These are phyloP conservation scores for Trichosporon ovoides DNA, from an alignment of 1,284 basidiomycete genomes.

Conservation along the genomic window DNA sequence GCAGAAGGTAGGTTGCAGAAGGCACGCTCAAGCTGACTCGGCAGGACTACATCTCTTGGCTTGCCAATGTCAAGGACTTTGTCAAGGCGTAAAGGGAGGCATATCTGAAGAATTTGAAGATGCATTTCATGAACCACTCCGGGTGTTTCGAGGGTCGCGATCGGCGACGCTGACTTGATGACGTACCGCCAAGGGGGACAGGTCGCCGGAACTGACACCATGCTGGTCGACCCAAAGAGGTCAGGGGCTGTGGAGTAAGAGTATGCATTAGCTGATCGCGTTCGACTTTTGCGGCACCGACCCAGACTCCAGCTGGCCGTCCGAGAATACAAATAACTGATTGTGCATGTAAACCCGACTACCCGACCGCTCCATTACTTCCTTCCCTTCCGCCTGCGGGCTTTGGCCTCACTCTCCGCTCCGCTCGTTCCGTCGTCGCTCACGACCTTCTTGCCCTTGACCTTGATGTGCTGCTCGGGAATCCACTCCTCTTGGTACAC, in stretches of 20 bases:
- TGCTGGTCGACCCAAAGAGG: no score
- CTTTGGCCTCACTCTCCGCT: conserved; percentile 39
- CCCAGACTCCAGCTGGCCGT: no score
- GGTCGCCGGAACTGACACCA: no score
- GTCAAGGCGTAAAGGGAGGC: conserved; percentile 54
- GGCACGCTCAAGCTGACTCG: neutral
- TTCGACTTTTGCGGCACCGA: no score
- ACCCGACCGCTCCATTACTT: conserved; percentile 7
- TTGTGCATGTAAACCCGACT: conserved; percentile 3
- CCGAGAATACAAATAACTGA: neutral
- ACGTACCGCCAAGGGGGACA: no score
- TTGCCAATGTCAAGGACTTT: conserved; percentile 76
- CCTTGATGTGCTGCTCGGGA: conserved; percentile 75
- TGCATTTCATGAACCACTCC: conserved; percentile 16
- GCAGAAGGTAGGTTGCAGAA: conserved; percentile 67
- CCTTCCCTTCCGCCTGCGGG: conserved; percentile 27
- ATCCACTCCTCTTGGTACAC: conserved; percentile 90
- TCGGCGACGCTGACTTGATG: no score
- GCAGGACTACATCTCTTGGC: conserved; percentile 88
- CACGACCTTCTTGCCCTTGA: conserved; percentile 48
- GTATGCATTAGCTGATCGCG: no score
- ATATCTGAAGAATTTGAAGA: neutral
- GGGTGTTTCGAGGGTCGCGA: neutral
- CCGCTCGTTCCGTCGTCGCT: conserved; percentile 37
- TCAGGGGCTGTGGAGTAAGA: no score